Base-by-base conservation (phyloP, 2,329 filamentous ascomycete genomes). In the Ascochyta clinopodiicola region DNA sequence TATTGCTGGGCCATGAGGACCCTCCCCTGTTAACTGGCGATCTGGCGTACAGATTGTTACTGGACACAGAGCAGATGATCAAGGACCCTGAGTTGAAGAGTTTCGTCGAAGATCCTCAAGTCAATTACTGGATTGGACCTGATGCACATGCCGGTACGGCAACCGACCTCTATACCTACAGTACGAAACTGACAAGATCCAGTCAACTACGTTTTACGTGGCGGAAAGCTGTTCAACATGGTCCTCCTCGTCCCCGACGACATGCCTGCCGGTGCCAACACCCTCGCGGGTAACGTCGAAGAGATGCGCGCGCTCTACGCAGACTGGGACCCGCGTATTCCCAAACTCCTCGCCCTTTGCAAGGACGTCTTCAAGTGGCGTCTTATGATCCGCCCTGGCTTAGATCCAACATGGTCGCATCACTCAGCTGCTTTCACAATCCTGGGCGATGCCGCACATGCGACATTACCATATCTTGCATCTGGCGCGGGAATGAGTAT, bases 371-470 rank as follows among this genome's bases (percentile, higher is more conserved):
- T 79, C 44, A 88, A 88, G 68, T 88, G 85, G 85, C 77, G 83
- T 2, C 72, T 88, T 0, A 84, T 82, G 68, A 86, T 85, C 53
- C 78, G 84, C 1, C 79, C 80, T 1, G 80, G 80, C 5, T 77
- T 86, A 34, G 78, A 80, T n/a, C 68, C 73, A 4, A 75, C 77
- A 1, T 88, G 86, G 86, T 83, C 79, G 0, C 81, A 88, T 59
- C 72, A 80, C 0, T 82, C 79, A 0, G 84, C 80, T 0, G 75
- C 82, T 0, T 86, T 86, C 62, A 82, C 83, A 0, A 79, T 88
- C 64, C 76, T 88, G 0, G 86, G 87, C 0, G 86, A 89, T 62
- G 84, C 86, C 0, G 84, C 85, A 2, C 86, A 89, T 58, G 85
- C 86, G 6, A 88, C 85, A 0, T 75, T 89, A 0, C 87, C 86